These are phyloP conservation scores for Globisporangium camurandrum DNA, from an alignment of 352 stramenopile species.

Conservation along the genomic window DNA sequence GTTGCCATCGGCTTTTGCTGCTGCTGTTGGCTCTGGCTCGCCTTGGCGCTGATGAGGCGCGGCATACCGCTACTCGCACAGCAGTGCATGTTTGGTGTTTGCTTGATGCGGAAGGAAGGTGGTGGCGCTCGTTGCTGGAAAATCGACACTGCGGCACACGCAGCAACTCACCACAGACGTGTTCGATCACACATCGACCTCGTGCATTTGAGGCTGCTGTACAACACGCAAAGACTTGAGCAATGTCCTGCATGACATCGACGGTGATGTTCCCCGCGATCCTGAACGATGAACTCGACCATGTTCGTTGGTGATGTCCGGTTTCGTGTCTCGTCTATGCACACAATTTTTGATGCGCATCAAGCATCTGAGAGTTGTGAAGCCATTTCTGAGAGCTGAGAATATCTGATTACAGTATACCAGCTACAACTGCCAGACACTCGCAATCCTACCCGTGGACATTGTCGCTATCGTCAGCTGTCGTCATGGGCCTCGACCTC, in stretches of 20 bases:
- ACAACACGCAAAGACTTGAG: no score
- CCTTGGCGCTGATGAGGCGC: slow-evolving; percentile 6
- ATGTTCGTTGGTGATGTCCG: neutral
- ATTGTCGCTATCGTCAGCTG: neutral
- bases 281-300: neutral
- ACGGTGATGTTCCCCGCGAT: no score
- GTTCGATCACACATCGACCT: no score
- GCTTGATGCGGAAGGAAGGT: no score
- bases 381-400: no score
- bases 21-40: neutral
- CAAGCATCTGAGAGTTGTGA: no score
- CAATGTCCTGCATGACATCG: no score
- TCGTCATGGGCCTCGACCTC: neutral
- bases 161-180: no score
- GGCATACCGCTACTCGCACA: slow-evolving; percentile 7
- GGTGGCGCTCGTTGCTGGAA: no score
- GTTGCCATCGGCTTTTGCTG: neutral
- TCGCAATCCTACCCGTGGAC: neutral
- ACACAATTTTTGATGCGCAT: slow-evolving; percentile 2
- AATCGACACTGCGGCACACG: no score
- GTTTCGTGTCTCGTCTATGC: neutral
- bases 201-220: no score
- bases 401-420: neutral
- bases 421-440: neutral
- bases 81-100: slow-evolving; percentile 1